Evolutionary conservation across 2,329 filamentous ascomycete species (phyloP).

Genomic region (Chrysoporthe deuterocubensis): DNA sequence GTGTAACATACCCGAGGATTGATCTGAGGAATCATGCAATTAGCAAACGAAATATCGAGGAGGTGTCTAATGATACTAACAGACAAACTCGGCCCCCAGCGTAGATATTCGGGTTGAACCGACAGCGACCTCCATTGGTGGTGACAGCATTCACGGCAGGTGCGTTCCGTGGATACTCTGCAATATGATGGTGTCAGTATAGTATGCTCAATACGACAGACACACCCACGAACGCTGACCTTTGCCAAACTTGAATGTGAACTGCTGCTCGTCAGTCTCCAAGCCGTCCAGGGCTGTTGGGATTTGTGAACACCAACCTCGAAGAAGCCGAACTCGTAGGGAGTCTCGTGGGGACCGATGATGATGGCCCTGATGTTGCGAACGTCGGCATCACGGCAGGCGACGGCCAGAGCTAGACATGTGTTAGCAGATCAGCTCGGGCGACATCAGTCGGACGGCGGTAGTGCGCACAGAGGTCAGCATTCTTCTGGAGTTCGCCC

Average conservation of each 20-base stretch:
- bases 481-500: constrained; percentile 79
- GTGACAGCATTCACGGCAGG: constrained; percentile 71
- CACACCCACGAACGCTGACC: constrained; percentile 51
- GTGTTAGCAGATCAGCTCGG: constrained; percentile 26
- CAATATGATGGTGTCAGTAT: constrained; percentile 19
- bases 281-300: background rate
- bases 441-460: background rate
- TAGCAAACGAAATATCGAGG: background rate
- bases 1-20: constrained; percentile 72
- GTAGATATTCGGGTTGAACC: constrained; percentile 98
- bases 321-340: constrained; percentile 97
- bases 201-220: background rate
- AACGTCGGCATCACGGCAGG: constrained; percentile 85
- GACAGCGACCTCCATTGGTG: constrained; percentile 84
- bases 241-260: constrained; percentile 75
- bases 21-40: constrained; percentile 58
- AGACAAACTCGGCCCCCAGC: constrained; percentile 88
- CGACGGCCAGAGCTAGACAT: constrained; percentile 75
- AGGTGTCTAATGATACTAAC: constrained; percentile 54
- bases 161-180: constrained; percentile 80
- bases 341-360: constrained; percentile 89
- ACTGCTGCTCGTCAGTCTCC: constrained; percentile 55
- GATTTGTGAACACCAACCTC: constrained; percentile 62
- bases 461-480: constrained; percentile 76
- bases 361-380: constrained; percentile 86